A percentile compares a stretch with the other conserved stretches of the same genome.
Conservation (phyloP, 2,329 filamentous ascomycete genomes). For the Nothomitra cinnamomea region DNA sequence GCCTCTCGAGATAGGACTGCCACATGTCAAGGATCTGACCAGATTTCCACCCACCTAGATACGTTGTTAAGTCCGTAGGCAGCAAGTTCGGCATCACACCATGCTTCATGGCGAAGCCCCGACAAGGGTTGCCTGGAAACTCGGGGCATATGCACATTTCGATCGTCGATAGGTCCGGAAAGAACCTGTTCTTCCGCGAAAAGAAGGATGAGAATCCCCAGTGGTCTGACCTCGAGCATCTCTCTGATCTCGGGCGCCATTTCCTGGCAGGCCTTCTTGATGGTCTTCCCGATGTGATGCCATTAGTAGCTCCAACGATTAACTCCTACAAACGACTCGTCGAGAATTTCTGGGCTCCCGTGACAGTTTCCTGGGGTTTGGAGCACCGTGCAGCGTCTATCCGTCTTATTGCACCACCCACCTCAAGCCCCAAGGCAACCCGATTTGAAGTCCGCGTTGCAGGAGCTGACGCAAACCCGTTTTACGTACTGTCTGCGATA, state of each 20-base stretch:
- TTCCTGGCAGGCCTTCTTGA: conserved; percentile 84
- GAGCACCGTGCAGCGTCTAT: conserved; percentile 90
- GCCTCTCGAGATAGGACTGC: neutral
- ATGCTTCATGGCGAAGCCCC: conserved; percentile 97
- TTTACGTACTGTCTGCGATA: conserved; percentile 73
- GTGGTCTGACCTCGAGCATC: conserved; percentile 57
- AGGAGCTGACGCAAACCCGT: conserved; percentile 85
- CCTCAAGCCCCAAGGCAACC: conserved; percentile 67
- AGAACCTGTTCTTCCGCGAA: conserved; percentile 69
- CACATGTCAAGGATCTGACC: conserved; percentile 4
- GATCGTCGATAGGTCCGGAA: conserved; percentile 59
- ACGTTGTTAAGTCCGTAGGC: conserved; percentile 77
- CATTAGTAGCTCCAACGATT: conserved; percentile 78
- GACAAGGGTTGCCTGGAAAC: conserved; percentile 80
- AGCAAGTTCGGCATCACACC: conserved; percentile 82
- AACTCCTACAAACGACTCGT: conserved; percentile 98
- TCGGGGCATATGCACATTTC: conserved; percentile 94
- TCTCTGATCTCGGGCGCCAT: conserved; percentile 79
- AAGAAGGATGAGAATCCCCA: conserved; percentile 48
- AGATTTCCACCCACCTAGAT: conserved; percentile 26
- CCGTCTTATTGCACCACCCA: conserved; percentile 76
- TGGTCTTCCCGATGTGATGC: conserved; percentile 90
- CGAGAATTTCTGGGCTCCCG: conserved; percentile 98
- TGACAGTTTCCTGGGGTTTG: conserved; percentile 91
- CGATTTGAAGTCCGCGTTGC: conserved; percentile 85